Base-by-base conservation (phyloP, 2,329 filamentous ascomycete species). In the Dactylonectria macrodidyma region DNA sequence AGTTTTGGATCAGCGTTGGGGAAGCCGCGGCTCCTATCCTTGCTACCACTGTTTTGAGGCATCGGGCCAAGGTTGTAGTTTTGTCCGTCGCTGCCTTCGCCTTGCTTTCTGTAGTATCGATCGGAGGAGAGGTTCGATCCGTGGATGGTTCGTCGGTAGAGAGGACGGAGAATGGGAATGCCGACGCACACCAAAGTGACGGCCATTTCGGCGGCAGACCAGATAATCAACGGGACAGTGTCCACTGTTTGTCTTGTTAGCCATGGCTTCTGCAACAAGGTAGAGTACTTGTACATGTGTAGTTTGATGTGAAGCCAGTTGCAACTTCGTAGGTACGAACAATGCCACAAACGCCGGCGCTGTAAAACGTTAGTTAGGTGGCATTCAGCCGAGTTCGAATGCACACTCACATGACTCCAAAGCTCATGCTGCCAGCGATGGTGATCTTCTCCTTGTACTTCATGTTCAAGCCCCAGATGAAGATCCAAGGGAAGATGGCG, bases 381-480 rank as follows among this genome's bases (percentile, higher is more conserved):
- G 1, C n/a, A 16, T 11, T 7, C 1, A 2, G 8, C 4, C 11
- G 8, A 34, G 8, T 3, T 36, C 2, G 11, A 3, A 24, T 11
- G 7, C 5, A 70, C 75, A 75, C 70, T 65, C 46, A 80, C 82
- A 84, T 78, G 2, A 83, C 65, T 2, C 82, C 82, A 11, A 84
- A 67, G 56, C 82, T 84, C 72, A 84, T 79, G 48, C 82, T 80
- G 12, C 77, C 73, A 1, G 81, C 78, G 5, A 85, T 78, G 16
- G 80, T 78, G 6, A 84, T 75, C 71, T 84, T 84, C 41, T 85
- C 83, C 11, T 79, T 77, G 12, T 77, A 77, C 44, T 81, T 80
- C 82, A 84, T 84, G 44, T 81, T 80, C 9, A 84, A 66, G 1
- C 78, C 77, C 82, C 81, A 83, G 19, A 84, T 78, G 16, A 84